Conservation (phyloP, 2,329 filamentous ascomycete genomes). For the Stagonosporopsis cucurbitacearum region DNA sequence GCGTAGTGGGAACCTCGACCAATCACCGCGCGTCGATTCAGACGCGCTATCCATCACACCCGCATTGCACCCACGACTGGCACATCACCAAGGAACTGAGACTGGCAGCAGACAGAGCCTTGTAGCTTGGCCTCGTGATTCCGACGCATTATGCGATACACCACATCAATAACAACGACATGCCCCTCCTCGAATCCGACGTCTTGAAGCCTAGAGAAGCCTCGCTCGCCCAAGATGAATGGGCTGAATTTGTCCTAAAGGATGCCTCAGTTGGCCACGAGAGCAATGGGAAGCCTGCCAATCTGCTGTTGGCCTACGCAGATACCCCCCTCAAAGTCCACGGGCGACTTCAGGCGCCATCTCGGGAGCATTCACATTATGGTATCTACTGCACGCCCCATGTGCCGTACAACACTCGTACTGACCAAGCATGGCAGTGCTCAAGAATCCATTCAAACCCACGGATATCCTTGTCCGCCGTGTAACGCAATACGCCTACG, state of each 20-base stretch:
- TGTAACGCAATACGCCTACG: constrained; percentile 57
- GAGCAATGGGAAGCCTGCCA: constrained; percentile 58
- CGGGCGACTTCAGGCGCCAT: constrained; percentile 59
- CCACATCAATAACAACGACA: constrained; percentile 19
- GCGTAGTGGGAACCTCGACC: neutral
- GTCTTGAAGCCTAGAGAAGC: constrained; percentile 53
- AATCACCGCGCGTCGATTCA: too few relatives aligned
- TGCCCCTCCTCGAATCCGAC: constrained; percentile 42
- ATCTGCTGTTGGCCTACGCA: constrained; percentile 65
- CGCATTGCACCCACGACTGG: neutral
- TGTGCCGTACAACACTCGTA: neutral
- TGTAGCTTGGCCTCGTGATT: neutral
- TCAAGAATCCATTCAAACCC: constrained; percentile 43
- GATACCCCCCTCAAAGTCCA: constrained; percentile 67
- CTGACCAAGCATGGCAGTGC: constrained; percentile 33
- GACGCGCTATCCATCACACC: constrained; percentile 13
- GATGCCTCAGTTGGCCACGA: constrained; percentile 68
- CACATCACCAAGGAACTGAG: neutral
- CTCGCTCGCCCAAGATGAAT: constrained; percentile 56
- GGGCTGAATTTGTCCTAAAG: constrained; percentile 67
- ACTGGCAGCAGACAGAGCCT: neutral
- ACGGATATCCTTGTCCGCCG: constrained; percentile 62
- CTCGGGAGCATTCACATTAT: constrained; percentile 36
- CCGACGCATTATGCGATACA: constrained; percentile 8
- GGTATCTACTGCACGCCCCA: constrained; percentile 27